A percentile compares a stretch with the other conserved stretches of the same genome.
These are phyloP conservation scores for Colletotrichum lini DNA, from an alignment of 2,329 filamentous ascomycete genomes.

Conservation along the genomic window DNA sequence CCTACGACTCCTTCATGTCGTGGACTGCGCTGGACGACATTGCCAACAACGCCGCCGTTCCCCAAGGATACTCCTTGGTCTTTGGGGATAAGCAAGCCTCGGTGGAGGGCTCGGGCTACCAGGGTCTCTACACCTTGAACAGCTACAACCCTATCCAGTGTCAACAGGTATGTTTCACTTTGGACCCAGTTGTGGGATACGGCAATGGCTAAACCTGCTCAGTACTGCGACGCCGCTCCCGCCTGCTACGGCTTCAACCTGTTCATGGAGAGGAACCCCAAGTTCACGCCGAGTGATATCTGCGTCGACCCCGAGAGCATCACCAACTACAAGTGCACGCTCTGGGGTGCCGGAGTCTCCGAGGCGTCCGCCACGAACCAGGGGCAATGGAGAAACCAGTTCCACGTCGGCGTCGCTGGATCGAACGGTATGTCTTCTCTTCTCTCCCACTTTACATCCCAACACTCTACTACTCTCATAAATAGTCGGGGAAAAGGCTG, in stretches of 20 bases:
- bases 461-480: too few species aligned
- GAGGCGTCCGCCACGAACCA: slow-evolving; percentile 29
- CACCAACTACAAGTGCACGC: slow-evolving; percentile 31
- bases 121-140: slow-evolving; percentile 23
- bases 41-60: background rate
- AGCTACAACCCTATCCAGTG: slow-evolving; percentile 24
- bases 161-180: slow-evolving; percentile 17
- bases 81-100: background rate
- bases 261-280: slow-evolving; percentile 32
- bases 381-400: slow-evolving; percentile 37
- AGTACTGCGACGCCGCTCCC: slow-evolving; percentile 36
- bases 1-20: slow-evolving; percentile 21
- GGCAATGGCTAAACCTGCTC: background rate
- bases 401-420: slow-evolving; percentile 39
- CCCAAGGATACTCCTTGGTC: background rate
- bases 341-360: slow-evolving; percentile 19
- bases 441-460: too few species aligned
- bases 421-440: slow-evolving; percentile 35
- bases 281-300: slow-evolving; percentile 1
- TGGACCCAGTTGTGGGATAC: too few species aligned
- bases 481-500: background rate
- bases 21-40: background rate
- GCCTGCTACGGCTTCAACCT: slow-evolving; percentile 34
- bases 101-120: background rate
- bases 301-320: slow-evolving; percentile 30